Evolutionary conservation across 768 basidiomycete genomes (phyloP), one percentile per base, ranked within the genome.

Genomic region (Hemileccinum impolitum): DNA sequence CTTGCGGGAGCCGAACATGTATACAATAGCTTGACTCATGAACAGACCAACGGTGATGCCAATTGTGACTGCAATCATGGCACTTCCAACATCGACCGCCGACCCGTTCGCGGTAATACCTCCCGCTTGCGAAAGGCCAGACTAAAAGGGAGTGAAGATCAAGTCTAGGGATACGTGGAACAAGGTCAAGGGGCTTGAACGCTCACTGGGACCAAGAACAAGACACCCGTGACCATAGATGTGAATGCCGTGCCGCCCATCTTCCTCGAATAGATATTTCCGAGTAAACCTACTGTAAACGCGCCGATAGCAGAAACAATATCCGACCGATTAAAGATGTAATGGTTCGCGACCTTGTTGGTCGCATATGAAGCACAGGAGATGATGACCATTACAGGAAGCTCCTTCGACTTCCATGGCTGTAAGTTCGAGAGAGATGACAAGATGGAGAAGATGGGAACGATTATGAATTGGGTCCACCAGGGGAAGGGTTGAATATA

Each of bases 11-110:
- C 90, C 91, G 58, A 94, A 93, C 57, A 85, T 86, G 61, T 93
- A 94, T 14, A 94, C 87, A 37, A 94, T 67, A 11, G 89, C 84
- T 62, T 90, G 88, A 56, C 88, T 90, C 78, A 87, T 89, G 71
- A 92, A 93, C 38, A 94, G 67, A 15, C 91, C 90, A 43, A 92
- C 89, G 1, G 90, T 93, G 57, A 94, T 92, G 25, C 91, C 91
- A 49, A 93, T 90, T 1, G 89, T 87, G 41, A 93, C 90, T n/a
- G 85, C 80, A 52, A 90, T 88, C 87, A 91, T 91, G 8, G 90
- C 85, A 30, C 84, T 82, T 53, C 90, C 87, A 45, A 92, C 88
- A 55, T 90, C 89, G 53, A 92, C 89, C 19, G 84, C 85, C 60
- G 80, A 82, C 17, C 87, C 89, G 54, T 85, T 84, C 3, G 86